phyloP scores from a whole-genome alignment of 192 early-diverging fungal species.

The Podila epigama region DNA sequence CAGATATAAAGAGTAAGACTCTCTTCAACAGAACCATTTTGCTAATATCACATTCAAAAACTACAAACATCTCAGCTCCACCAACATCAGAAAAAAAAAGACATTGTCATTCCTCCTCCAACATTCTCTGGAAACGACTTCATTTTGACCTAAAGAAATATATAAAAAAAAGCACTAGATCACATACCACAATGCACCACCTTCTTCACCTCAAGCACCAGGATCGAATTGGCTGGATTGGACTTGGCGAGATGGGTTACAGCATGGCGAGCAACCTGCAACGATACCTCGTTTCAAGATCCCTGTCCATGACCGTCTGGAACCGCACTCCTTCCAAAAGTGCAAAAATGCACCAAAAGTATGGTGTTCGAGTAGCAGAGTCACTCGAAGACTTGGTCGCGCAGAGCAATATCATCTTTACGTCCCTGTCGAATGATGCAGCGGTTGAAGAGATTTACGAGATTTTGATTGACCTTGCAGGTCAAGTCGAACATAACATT shows the following conservation, averaged over 20 bases:
- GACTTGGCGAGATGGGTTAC: slow-evolving; percentile 44
- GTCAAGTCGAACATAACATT: slow-evolving; percentile 36
- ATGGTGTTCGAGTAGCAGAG: slow-evolving; percentile 50
- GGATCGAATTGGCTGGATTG: slow-evolving; percentile 46
- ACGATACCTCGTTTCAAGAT: slow-evolving; percentile 48
- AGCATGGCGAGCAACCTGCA: slow-evolving; percentile 69
- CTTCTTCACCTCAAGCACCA: slow-evolving; percentile 41
- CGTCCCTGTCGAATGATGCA: slow-evolving; percentile 64
- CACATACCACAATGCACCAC: slow-evolving; percentile 5
- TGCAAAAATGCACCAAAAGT: slow-evolving; percentile 42
- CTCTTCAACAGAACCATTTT: no score
- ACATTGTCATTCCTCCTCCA: no score
- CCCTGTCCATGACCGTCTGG: slow-evolving; percentile 61
- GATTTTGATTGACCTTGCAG: slow-evolving; percentile 51
- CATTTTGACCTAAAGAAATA: neutral
- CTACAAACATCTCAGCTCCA: no score
- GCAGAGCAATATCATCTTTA: slow-evolving; percentile 66
- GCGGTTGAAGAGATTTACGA: slow-evolving; percentile 59
- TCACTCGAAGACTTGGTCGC: slow-evolving; percentile 54
- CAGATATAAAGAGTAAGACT: no score
- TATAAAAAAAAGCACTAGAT: neutral
- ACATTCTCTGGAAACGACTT: no score
- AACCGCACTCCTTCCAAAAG: slow-evolving; percentile 66
- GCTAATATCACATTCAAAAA: no score
- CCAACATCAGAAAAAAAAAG: no score